Base-by-base conservation (phyloP, 139 green algal genomes). In the Limnomonas spitsbergensis region DNA sequence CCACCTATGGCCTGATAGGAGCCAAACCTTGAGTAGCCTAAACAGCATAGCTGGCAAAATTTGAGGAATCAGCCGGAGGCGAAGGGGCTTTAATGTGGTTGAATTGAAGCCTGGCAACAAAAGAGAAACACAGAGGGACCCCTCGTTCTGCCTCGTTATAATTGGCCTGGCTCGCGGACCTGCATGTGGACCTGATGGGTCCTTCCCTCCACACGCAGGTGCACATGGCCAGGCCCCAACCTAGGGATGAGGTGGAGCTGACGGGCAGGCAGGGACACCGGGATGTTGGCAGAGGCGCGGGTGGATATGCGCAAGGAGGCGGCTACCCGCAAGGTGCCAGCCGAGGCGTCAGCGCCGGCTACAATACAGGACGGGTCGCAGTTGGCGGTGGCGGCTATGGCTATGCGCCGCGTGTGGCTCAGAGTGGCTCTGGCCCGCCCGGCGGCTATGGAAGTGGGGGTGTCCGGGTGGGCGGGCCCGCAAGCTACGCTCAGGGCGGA, bases 211-310 rank as follows among this genome's bases (percentile, higher is more conserved):
- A 26, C 40, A 0, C 69, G 76, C 79, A 91, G 87, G 80, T 89
- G 27, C 78, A 81, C 53, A 90, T 90, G 85, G 84, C 82, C 1
- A 83, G 80, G 66, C 87, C 87, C 0, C 85, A 91, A 38, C 29
- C 31, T 40, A 47, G 80, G 38, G 66, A 77, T n/a, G 67, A 81
- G 14, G 26, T 66, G 35, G 54, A 80, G 32, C 75, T 78, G 74
- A 72, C 77, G 69, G 54, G 47, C 14, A 61, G 47, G 47, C 7
- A 39, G 31, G n/a, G 61, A 20, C 3, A 77, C 14, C 14, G 20
- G 9, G 4, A 72, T 40, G 52, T 32, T 32, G 47, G 53, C 3
- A 24, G 67, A 53, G 53, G 66, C 61, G 68, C 77, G 29, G 71
- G 77, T 26, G 74, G 52, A 34, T 76, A 76, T 35, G 54, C 72